phyloP scores from a whole-genome alignment of 1,284 basidiomycete genomes.

The Ceratobasidium sp. region DNA sequence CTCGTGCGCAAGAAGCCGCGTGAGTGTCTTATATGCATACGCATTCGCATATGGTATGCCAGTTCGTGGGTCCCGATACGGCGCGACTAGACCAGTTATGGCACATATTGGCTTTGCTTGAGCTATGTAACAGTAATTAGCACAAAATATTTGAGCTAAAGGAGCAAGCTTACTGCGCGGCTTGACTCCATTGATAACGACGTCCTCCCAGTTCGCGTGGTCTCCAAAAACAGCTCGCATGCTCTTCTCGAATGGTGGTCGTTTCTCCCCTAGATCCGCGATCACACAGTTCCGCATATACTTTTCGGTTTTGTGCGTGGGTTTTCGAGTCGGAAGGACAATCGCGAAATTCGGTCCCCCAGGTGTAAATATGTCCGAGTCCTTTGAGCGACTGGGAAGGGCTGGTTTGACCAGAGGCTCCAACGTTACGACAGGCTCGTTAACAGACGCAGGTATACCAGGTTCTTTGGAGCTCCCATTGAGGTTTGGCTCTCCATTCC shows the following conservation, averaged over 20 bases:
- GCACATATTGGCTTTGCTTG: constrained; percentile 46
- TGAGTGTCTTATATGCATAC: constrained; percentile 68
- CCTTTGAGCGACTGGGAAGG: not conserved
- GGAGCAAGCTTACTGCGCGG: constrained; percentile 42
- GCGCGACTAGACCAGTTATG: constrained; percentile 50
- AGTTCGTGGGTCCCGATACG: constrained; percentile 76
- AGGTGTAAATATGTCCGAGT: constrained; percentile 4
- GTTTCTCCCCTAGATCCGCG: constrained; percentile 29
- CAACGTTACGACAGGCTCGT: not conserved
- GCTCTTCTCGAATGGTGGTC: constrained; percentile 19
- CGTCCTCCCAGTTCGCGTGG: constrained; percentile 49
- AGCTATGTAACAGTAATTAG: constrained; percentile 17
- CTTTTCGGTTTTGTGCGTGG: not conserved
- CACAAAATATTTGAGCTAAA: not conserved
- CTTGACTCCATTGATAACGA: constrained; percentile 20
- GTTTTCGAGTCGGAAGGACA: constrained; percentile 5
- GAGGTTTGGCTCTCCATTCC: too few relatives aligned
- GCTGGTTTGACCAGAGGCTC: constrained; percentile 2
- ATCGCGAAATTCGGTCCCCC: constrained; percentile 31
- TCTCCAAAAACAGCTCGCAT: constrained; percentile 40
- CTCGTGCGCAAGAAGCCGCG: constrained; percentile 63
- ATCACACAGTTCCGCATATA: constrained; percentile 38
- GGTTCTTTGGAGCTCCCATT: not conserved
- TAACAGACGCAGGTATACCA: not conserved
- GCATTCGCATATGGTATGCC: constrained; percentile 77